A percentile compares a stretch with the other conserved stretches of the same genome.
These are phyloP conservation scores for Aspergillus calidoustus DNA, from an alignment of 2,329 filamentous ascomycete species.

Conservation along the genomic window DNA sequence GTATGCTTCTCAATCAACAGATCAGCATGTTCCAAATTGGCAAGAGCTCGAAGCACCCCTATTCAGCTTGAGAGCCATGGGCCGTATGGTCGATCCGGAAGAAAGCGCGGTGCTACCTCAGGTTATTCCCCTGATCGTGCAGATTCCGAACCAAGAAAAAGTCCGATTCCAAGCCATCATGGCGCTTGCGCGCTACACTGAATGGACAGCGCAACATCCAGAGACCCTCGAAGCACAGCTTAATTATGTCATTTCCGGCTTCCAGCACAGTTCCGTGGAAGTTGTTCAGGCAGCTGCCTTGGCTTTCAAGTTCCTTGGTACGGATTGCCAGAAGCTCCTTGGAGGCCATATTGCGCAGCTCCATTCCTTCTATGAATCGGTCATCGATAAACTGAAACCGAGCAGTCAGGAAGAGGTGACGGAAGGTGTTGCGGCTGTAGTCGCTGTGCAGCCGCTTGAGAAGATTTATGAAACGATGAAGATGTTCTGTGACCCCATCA, in stretches of 20 bases:
- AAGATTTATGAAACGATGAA: slow-evolving; percentile 87
- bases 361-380: slow-evolving; percentile 88
- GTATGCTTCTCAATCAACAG: slow-evolving; percentile 75
- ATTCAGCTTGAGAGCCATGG: slow-evolving; percentile 94
- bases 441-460: slow-evolving; percentile 79
- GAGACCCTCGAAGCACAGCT: slow-evolving; percentile 92
- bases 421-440: slow-evolving; percentile 89
- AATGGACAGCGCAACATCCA: slow-evolving; percentile 94
- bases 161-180: slow-evolving; percentile 98
- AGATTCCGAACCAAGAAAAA: slow-evolving; percentile 95
- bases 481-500: slow-evolving; percentile 88
- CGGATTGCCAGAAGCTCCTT: slow-evolving; percentile 86
- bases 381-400: slow-evolving; percentile 82
- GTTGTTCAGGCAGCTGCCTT: slow-evolving; percentile 90
- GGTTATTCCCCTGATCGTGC: slow-evolving; percentile 89
- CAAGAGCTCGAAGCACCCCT: slow-evolving; percentile 93
- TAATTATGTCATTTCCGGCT: slow-evolving; percentile 92
- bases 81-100: slow-evolving; percentile 89
- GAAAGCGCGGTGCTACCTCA: slow-evolving; percentile 86
- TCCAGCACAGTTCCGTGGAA: slow-evolving; percentile 85
- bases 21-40: slow-evolving; percentile 85
- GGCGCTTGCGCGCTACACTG: slow-evolving; percentile 94
- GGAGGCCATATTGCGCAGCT: slow-evolving; percentile 82
- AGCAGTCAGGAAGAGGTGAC: slow-evolving; percentile 94
- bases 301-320: slow-evolving; percentile 96